phyloP scores from a whole-genome alignment of 2,329 filamentous ascomycete species.

The Aspergillus aculeatinus region DNA sequence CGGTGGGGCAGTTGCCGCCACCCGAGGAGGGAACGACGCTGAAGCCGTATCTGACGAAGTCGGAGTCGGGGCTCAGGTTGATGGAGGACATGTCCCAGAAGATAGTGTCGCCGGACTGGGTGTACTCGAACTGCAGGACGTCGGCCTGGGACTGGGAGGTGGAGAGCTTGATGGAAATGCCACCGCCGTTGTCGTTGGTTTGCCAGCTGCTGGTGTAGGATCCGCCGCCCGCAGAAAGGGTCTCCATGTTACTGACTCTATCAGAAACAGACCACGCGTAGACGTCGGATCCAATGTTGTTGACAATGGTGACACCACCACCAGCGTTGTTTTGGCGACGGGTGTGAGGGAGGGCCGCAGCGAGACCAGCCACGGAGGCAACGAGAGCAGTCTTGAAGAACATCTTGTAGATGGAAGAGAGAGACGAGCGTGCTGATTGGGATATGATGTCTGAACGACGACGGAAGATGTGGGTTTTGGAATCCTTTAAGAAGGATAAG shows the following conservation, averaged over 20 bases:
- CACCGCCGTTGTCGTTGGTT: slow-evolving; percentile 40
- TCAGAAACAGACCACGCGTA: slow-evolving; percentile 45
- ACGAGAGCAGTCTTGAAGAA: slow-evolving; percentile 16
- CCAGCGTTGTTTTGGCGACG: slow-evolving; percentile 16
- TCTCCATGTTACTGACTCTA: slow-evolving; percentile 35
- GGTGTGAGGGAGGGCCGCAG: slow-evolving; percentile 23
- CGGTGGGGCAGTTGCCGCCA: slow-evolving; percentile 31
- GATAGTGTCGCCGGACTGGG: slow-evolving; percentile 29
- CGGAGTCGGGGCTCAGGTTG: slow-evolving; percentile 29
- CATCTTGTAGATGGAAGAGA: slow-evolving; percentile 16
- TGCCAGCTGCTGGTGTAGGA: slow-evolving; percentile 37
- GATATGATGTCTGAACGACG: not conserved
- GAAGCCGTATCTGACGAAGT: slow-evolving; percentile 38
- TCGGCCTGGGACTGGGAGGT: slow-evolving; percentile 30
- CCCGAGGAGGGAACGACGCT: slow-evolving; percentile 31
- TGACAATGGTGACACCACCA: slow-evolving; percentile 39
- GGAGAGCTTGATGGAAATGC: slow-evolving; percentile 45
- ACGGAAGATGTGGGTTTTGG: not conserved
- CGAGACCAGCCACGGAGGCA: slow-evolving; percentile 15
- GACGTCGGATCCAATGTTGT: slow-evolving; percentile 38
- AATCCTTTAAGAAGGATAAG: not conserved
- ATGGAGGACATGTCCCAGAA: slow-evolving; percentile 42
- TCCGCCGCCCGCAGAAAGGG: slow-evolving; percentile 34
- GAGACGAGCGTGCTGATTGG: slow-evolving; percentile 4
- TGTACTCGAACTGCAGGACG: slow-evolving; percentile 46